Base-by-base conservation (phyloP, 179 eudicot genomes). In the Camellia oleifera region DNA sequence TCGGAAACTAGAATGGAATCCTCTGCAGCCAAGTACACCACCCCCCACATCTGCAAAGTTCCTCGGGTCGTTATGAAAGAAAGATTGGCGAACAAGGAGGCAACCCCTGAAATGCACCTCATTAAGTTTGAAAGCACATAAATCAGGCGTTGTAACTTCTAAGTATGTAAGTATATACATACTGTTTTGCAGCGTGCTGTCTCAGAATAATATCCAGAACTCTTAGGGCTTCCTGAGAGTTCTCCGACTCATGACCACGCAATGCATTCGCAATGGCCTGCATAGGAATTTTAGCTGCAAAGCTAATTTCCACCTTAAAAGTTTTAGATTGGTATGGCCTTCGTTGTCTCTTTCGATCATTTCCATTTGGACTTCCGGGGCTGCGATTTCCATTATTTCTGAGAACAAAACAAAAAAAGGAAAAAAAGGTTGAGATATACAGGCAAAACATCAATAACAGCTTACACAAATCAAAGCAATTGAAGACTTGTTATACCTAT, bases 251-350 rank as follows among this genome's bases (percentile, higher is more conserved):
- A 75, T 90, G 92, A 26, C 99, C 99, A 3, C 95, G 90, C 14
- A 96, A 85, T 6, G 97, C 98, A 85, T 88, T 91, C 0, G 89
- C 92, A 48, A 96, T 88, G 26, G 98, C 92, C 83, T 96, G 96
- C 94, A 96, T 94, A 0, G 99, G 98, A n/a, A 96, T 96, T 78
- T 92, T 96, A 0, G 99, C 98, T 71, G 97, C 99, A 83, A 88
- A 96, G 77, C 95, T 92, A 5, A 96, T 87, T 81, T 96, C 99
- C 56, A 90, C 98, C 68, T 93, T 94, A 80, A 87, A 93, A 2
- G 92, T 90, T 70, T 94, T 94, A 0, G 98, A 88, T 45, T 90
- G 90, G 64, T 90, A 93, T 0, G 96, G 94, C 7, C 98, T 89
- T 18, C 97, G 82, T 17, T 86, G 4, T 83, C 97, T 89, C 80